Percentiles rank a stretch among this genome's conserved stretches.
phyloP scores from a whole-genome alignment of 257 asterid genomes.

The Thymus quinquecostatus region DNA sequence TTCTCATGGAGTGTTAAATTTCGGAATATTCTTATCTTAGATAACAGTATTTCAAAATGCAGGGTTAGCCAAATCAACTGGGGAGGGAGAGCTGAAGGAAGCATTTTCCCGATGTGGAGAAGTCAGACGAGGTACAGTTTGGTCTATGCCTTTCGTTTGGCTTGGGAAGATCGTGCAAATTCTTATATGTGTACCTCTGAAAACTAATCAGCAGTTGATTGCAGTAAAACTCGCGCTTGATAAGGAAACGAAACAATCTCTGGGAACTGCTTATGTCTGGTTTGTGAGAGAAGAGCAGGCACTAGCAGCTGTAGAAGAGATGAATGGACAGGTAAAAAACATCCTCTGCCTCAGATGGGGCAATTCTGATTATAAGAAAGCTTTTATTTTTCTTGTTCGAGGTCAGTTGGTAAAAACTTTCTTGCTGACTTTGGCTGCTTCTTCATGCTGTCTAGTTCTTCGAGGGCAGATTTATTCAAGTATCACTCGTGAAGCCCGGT shows the following conservation, averaged over 20 bases:
- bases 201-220: conserved; percentile 5
- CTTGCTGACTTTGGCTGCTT: conserved; percentile 3
- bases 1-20: too few species aligned
- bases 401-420: not conserved
- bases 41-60: conserved; percentile 15
- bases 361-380: not conserved
- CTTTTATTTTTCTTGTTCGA: too few species aligned
- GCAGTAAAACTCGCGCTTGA: conserved; percentile 52
- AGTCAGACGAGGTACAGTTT: conserved; percentile 51
- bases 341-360: conserved; percentile 15
- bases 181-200: conserved; percentile 10
- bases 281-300: conserved; percentile 45
- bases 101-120: conserved; percentile 58
- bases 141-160: conserved; percentile 5
- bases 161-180: not conserved
- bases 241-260: conserved; percentile 52
- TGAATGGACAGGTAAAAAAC: conserved; percentile 56
- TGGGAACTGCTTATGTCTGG: conserved; percentile 65
- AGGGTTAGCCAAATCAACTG: conserved; percentile 58
- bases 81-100: conserved; percentile 39
- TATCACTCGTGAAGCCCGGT: conserved; percentile 48
- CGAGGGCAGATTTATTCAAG: conserved; percentile 56
- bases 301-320: conserved; percentile 45
- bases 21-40: not conserved
- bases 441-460: conserved; percentile 46